Percentiles rank a stretch among this genome's conserved stretches.
These are phyloP conservation scores for Linnemannia hyalina DNA, from an alignment of 192 early-diverging fungal species.

Conservation along the genomic window DNA sequence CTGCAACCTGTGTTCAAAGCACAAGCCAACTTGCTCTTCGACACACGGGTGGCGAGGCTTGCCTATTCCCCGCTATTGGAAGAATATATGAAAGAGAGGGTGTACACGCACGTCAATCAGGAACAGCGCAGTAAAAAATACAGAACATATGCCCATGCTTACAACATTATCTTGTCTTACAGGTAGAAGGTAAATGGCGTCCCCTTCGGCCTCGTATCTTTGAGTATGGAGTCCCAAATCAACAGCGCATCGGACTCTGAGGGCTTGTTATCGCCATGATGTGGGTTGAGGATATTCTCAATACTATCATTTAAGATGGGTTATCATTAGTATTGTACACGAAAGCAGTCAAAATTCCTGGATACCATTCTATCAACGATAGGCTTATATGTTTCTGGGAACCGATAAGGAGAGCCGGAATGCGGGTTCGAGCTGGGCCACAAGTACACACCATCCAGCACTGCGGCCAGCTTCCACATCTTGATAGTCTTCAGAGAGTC, in stretches of 20 bases:
- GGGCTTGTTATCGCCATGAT: slow-evolving; percentile 20
- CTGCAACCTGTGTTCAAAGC: slow-evolving; percentile 22
- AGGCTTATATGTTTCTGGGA: slow-evolving; percentile 12
- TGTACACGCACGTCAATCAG: neutral
- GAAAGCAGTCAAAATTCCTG: neutral
- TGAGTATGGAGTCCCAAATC: slow-evolving; percentile 20
- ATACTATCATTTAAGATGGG: slow-evolving; percentile 9
- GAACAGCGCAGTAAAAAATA: neutral
- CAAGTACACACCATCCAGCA: slow-evolving; percentile 15
- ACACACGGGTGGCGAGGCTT: slow-evolving; percentile 11
- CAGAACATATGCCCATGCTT: neutral
- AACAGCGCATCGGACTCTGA: slow-evolving; percentile 16
- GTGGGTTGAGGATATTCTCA: slow-evolving; percentile 15
- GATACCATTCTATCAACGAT: neutral
- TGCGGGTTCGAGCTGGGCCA: slow-evolving; percentile 16
- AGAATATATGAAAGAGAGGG: neutral
- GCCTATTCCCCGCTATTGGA: slow-evolving; percentile 7
- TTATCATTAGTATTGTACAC: neutral
- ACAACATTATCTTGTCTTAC: slow-evolving; percentile 4
- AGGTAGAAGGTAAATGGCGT: slow-evolving; percentile 13
- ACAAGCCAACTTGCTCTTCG: slow-evolving; percentile 12
- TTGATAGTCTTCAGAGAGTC: slow-evolving; percentile 16
- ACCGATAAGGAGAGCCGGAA: slow-evolving; percentile 11
- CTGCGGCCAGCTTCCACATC: slow-evolving; percentile 8
- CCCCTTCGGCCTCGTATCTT: slow-evolving; percentile 14